A percentile compares a stretch with the other conserved stretches of the same genome.
phyloP scores from a whole-genome alignment of 73 alveolate species.

The Uronychia binucleata region DNA sequence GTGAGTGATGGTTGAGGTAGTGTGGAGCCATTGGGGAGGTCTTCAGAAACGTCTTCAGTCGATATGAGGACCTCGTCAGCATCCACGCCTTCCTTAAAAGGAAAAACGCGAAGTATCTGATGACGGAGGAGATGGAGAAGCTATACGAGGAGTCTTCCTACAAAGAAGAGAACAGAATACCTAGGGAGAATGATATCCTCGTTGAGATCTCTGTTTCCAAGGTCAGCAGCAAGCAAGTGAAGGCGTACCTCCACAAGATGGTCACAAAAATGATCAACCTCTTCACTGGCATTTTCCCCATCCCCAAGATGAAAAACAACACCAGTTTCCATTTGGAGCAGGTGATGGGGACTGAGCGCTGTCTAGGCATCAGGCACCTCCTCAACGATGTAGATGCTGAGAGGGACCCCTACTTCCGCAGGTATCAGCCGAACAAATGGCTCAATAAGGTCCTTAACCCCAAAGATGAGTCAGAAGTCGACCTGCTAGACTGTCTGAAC shows the following conservation, averaged over 20 bases:
- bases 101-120: not conserved
- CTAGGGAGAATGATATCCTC: not conserved
- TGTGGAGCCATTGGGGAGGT: not conserved
- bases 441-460: not conserved
- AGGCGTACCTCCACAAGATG: not conserved
- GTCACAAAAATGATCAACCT: not conserved
- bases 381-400: not conserved
- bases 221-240: not conserved
- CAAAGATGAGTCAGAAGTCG: not conserved
- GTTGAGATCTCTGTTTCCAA: not conserved
- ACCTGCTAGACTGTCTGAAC: not conserved
- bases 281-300: not conserved
- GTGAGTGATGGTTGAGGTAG: too few species aligned
- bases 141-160: not conserved
- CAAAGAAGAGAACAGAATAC: not conserved
- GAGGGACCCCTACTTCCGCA: not conserved
- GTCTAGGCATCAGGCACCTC: not conserved
- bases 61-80: not conserved
- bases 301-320: not conserved
- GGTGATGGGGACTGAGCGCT: not conserved
- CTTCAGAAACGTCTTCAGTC: not conserved
- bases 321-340: not conserved
- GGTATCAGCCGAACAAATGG: not conserved
- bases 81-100: not conserved
- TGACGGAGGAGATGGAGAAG: not conserved